phyloP scores from a whole-genome alignment of 345 rosid species.

The Populus simonii region DNA sequence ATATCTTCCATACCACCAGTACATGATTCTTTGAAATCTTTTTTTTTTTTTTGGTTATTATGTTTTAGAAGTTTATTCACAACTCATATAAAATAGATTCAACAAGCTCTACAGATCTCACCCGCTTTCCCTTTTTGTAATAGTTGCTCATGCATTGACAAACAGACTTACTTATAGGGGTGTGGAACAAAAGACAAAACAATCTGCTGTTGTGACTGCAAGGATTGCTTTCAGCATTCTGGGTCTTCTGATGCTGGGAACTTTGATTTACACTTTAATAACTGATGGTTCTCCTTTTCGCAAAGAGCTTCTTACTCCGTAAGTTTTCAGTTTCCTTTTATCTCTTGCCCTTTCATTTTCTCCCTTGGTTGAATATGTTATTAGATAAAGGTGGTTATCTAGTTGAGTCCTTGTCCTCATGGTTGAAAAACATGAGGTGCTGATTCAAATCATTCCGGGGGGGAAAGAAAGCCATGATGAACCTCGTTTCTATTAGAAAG shows the following conservation, averaged over 20 bases:
- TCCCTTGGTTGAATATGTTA: no score
- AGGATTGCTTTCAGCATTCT: slow-evolving; percentile 57
- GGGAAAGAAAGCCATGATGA: background rate
- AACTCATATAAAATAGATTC: background rate
- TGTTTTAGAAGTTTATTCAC: background rate
- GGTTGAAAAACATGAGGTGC: background rate
- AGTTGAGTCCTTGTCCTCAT: background rate
- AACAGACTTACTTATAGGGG: slow-evolving; percentile 36
- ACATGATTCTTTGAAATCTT: background rate
- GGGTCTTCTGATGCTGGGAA: slow-evolving; percentile 69
- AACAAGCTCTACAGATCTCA: background rate
- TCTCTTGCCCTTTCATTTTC: background rate
- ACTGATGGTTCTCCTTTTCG: slow-evolving; percentile 89
- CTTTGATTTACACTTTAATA: slow-evolving; percentile 58
- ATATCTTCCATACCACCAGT: background rate
- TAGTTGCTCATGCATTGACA: slow-evolving; percentile 2
- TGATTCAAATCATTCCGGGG: background rate
- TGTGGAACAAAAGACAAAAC: slow-evolving; percentile 39
- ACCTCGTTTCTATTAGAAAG: background rate
- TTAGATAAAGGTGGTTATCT: background rate
- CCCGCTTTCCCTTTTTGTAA: background rate
- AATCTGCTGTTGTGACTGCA: slow-evolving; percentile 48
- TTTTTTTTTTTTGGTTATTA: background rate
- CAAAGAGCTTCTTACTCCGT: slow-evolving; percentile 78
- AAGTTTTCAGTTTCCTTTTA: slow-evolving; percentile 26